A percentile compares a stretch with the other conserved stretches of the same genome.
Evolutionary conservation across 1,284 basidiomycete species (phyloP).

Genomic region (Sporisorium graminicola): DNA sequence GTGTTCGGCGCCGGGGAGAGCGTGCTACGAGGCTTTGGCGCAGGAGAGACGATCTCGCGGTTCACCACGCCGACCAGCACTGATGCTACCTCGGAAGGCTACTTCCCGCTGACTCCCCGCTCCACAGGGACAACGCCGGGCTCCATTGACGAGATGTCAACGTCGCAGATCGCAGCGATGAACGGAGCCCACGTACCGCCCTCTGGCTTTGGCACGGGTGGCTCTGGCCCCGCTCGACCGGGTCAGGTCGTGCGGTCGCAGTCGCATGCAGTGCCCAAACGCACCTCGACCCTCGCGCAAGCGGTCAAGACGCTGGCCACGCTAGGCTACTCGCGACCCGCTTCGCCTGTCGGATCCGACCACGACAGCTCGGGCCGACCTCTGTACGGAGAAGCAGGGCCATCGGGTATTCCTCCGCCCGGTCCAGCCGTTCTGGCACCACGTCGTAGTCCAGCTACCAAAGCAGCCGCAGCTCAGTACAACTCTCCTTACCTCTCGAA

Average conservation of each 20-base stretch:
- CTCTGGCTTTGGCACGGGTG: conserved; percentile 46
- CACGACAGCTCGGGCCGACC: conserved; percentile 40
- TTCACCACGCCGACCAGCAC: conserved; percentile 64
- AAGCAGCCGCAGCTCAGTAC: conserved; percentile 44
- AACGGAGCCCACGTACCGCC: conserved; percentile 41
- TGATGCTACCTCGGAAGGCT: conserved; percentile 51
- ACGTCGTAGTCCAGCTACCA: conserved; percentile 32
- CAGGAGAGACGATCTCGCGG: conserved; percentile 46
- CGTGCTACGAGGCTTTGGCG: conserved; percentile 34
- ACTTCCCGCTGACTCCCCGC: conserved; percentile 72
- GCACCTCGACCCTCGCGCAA: conserved; percentile 55
- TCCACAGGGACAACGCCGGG: conserved; percentile 67
- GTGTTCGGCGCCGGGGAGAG: conserved; percentile 73
- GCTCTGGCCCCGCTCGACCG: conserved; percentile 38
- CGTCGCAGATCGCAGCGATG: conserved; percentile 44
- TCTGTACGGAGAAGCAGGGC: conserved; percentile 42
- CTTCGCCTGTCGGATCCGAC: conserved; percentile 51
- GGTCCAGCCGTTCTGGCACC: conserved; percentile 48
- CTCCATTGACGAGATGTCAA: conserved; percentile 59
- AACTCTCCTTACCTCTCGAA: conserved; percentile 42
- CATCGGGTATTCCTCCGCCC: conserved; percentile 45
- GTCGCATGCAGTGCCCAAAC: conserved; percentile 72
- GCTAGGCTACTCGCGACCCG: conserved; percentile 60
- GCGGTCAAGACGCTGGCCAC: conserved; percentile 62
- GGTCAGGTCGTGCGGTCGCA: conserved; percentile 37